Base-by-base conservation (phyloP, 2,329 filamentous ascomycete genomes). In the Rhinocladiella similis region DNA sequence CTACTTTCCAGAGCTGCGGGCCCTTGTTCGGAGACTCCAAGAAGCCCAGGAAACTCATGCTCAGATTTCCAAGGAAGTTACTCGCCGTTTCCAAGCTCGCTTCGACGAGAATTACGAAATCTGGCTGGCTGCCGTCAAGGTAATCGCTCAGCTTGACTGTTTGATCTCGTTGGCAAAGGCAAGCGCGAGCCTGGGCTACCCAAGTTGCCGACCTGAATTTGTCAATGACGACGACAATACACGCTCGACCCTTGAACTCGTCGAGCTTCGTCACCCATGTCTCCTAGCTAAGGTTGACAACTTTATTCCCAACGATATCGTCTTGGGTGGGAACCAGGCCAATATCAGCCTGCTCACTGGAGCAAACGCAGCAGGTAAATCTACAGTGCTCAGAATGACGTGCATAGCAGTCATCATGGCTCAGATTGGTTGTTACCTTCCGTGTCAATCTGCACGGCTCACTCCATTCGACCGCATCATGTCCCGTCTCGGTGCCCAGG, bases 331-430 rank as follows among this genome's bases (percentile, higher is more conserved):
- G 5, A 79, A 86, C 9, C 79, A 81, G 6, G 80, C 91, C 51
- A 97, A 93, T 67, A 93, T 99, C 66, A 91, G 90, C 65, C 79
- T 99, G 27, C 82, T 99, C 38, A 99, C 94, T 1, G 94, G 94
- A 70, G 94, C 94, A 58, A 99, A 99, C 68, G 94, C 94, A 7
- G 94, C 94, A 47, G 94, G 94, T 69, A 99, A 99, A 76, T 97
- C 94, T 1, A 99, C 94, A 1, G 85, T 99, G 42, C 82, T 99
- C 29, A 86, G 94, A 68, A 97, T 97, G 94, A 95, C 93, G 2
- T 99, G 94, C 67, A 86, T 94, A 47, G 94, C 94, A 0, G 93
- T 97, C 48, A 97, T 99, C 66, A 92, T 99, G 84, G 94, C 94
- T 0, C 94, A 99, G 70, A 88, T 99, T 27, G 94, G 94, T 53